Percentiles rank a stretch among this genome's conserved stretches.
These are phyloP conservation scores for Globisporangium radiosum DNA, from an alignment of 352 stramenopile species.

Conservation along the genomic window DNA sequence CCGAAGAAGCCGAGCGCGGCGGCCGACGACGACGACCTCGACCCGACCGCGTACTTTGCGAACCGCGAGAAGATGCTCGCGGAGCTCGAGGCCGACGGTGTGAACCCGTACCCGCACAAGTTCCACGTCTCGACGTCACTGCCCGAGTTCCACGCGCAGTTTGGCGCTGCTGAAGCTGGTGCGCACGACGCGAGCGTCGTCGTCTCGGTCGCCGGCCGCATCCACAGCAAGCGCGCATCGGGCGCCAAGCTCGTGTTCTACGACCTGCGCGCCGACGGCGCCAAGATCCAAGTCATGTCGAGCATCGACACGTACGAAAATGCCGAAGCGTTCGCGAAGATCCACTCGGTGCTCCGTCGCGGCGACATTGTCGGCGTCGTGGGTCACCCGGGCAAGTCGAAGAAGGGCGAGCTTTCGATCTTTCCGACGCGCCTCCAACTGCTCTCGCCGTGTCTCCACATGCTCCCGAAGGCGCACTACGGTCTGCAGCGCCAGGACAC, in stretches of 20 bases:
- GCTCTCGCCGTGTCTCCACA: constrained; percentile 82
- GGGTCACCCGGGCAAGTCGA: constrained; percentile 94
- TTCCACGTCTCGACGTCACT: constrained; percentile 93
- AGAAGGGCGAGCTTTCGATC: constrained; percentile 97
- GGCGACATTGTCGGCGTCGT: constrained; percentile 96
- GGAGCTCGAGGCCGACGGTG: constrained; percentile 87
- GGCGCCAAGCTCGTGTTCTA: constrained; percentile 98
- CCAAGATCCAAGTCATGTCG: constrained; percentile 97
- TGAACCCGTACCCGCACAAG: constrained; percentile 98
- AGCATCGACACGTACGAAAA: constrained; percentile 64
- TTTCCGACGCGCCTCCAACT: constrained; percentile 86
- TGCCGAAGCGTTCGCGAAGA: constrained; percentile 53
- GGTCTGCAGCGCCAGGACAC: constrained; percentile 72
- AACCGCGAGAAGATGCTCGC: constrained; percentile 90
- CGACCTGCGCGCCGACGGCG: constrained; percentile 92
- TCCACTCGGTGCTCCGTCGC: constrained; percentile 89
- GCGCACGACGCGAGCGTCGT: constrained; percentile 67
- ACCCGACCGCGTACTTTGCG: constrained; percentile 97
- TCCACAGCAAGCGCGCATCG: constrained; percentile 93
- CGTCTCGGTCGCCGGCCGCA: constrained; percentile 92
- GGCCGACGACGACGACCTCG: constrained; percentile 92
- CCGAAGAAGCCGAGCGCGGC: constrained; percentile 55
- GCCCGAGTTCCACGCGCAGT: constrained; percentile 92
- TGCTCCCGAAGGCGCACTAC: constrained; percentile 72
- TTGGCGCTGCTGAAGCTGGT: constrained; percentile 69